phyloP scores from a whole-genome alignment of 2,329 filamentous ascomycete species.

The Drechslerella coelobrocha region DNA sequence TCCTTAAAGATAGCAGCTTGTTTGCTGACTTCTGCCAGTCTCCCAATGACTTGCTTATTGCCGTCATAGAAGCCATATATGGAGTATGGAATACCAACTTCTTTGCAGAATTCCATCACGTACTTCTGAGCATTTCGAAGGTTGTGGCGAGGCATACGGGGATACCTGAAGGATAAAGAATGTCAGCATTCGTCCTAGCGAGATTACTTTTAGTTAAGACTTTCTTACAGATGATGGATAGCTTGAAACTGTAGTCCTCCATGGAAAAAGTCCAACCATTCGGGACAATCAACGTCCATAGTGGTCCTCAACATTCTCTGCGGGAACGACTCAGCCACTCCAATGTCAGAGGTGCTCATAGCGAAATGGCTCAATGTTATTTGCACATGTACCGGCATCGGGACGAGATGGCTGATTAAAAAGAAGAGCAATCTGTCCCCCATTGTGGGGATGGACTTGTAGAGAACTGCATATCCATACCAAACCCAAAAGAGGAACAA shows the following conservation, averaged over 20 bases:
- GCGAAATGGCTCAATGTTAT: slow-evolving; percentile 92
- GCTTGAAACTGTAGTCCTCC: slow-evolving; percentile 84
- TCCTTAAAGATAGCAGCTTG: slow-evolving; percentile 79
- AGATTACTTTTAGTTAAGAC: too few species aligned
- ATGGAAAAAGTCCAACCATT: slow-evolving; percentile 88
- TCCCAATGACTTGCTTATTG: slow-evolving; percentile 79
- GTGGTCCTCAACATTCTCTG: slow-evolving; percentile 91
- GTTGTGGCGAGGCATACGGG: slow-evolving; percentile 83
- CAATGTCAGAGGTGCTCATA: slow-evolving; percentile 88
- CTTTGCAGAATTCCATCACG: slow-evolving; percentile 80
- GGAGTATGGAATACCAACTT: slow-evolving; percentile 83
- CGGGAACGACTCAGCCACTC: slow-evolving; percentile 82
- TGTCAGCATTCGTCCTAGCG: too few species aligned
- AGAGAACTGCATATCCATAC: slow-evolving; percentile 83
- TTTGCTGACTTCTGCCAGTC: slow-evolving; percentile 77
- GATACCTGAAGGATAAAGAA: slow-evolving; percentile 59
- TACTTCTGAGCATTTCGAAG: slow-evolving; percentile 75
- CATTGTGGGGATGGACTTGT: slow-evolving; percentile 73
- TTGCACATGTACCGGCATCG: slow-evolving; percentile 83
- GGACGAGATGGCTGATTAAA: slow-evolving; percentile 79
- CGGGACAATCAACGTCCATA: slow-evolving; percentile 89
- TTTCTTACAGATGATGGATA: slow-evolving; percentile 53
- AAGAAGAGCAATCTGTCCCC: slow-evolving; percentile 75
- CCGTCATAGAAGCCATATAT: slow-evolving; percentile 84
- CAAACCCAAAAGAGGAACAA: slow-evolving; percentile 84